These are phyloP conservation scores for Iberis pinnata DNA, from an alignment of 345 rosid species.

Conservation along the genomic window DNA sequence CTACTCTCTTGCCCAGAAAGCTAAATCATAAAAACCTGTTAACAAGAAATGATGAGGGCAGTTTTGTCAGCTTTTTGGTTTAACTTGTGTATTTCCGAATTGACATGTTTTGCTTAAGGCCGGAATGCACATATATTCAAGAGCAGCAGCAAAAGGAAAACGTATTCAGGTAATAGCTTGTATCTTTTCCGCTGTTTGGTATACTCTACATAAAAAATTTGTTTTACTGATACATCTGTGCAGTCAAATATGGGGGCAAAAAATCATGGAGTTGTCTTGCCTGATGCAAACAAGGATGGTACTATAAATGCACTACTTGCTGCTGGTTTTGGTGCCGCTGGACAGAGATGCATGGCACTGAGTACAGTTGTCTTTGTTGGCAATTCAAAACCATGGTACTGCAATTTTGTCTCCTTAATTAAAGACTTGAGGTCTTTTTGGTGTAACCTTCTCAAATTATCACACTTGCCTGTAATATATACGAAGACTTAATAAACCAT, in stretches of 20 bases:
- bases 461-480: slow-evolving; percentile 1
- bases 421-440: neutral
- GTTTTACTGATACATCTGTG: slow-evolving; percentile 16
- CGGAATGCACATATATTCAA: slow-evolving; percentile 90
- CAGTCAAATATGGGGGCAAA: slow-evolving; percentile 99
- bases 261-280: slow-evolving; percentile 80
- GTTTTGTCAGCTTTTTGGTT: neutral
- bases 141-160: slow-evolving; percentile 89
- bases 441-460: neutral
- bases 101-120: slow-evolving; percentile 44
- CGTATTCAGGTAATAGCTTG: slow-evolving; percentile 71
- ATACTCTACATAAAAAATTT: too few relatives aligned
- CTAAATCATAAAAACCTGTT: too few relatives aligned
- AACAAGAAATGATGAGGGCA: too few relatives aligned
- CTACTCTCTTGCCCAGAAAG: neutral
- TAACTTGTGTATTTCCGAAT: slow-evolving; percentile 1
- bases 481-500: too few relatives aligned
- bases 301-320: slow-evolving; percentile 80
- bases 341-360: slow-evolving; percentile 98
- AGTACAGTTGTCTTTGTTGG: slow-evolving; percentile 92
- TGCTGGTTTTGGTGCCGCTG: slow-evolving; percentile 99
- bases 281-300: slow-evolving; percentile 76
- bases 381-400: slow-evolving; percentile 65
- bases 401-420: neutral
- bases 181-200: neutral